Percentiles rank a stretch among this genome's conserved stretches.
Conservation (phyloP, 768 basidiomycete species). For the Boletales sp. region DNA sequence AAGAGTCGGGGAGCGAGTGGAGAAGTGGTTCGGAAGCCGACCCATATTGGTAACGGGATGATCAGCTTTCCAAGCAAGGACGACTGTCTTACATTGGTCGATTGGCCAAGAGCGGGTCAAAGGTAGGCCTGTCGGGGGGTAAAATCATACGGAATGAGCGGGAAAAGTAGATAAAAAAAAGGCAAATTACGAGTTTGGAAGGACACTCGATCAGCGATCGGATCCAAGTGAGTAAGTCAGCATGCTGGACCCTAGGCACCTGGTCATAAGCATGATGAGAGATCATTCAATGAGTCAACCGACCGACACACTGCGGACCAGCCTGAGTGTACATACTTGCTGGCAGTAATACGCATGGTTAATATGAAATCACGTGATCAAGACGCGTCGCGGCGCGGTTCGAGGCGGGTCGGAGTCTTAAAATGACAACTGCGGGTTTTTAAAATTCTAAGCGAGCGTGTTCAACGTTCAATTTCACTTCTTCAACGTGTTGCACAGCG, state of each 20-base stretch:
- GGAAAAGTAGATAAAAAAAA: too few species aligned
- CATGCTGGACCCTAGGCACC: conserved; percentile 8
- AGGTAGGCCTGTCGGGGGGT: too few species aligned
- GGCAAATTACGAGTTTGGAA: neutral
- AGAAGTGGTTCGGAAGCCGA: neutral
- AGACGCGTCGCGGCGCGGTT: conserved; percentile 23
- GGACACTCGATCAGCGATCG: conserved; percentile 21
- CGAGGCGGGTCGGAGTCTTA: conserved; percentile 29
- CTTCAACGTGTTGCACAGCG: conserved; percentile 33
- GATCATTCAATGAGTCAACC: too few species aligned
- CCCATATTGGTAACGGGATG: neutral
- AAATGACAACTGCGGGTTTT: conserved; percentile 27
- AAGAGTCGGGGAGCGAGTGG: conserved; percentile 14
- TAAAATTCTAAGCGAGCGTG: conserved; percentile 29
- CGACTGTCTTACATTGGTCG: too few species aligned
- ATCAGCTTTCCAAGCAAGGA: too few species aligned
- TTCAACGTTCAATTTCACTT: conserved; percentile 21
- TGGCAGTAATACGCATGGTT: neutral
- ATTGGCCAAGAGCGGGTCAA: too few species aligned
- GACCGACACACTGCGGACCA: too few species aligned
- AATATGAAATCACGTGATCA: conserved; percentile 22
- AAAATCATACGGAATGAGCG: too few species aligned
- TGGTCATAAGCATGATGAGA: too few species aligned
- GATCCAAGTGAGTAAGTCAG: neutral
- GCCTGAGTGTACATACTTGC: too few species aligned